These are phyloP conservation scores for Penicillium bialowiezense DNA, from an alignment of 495 filamentous ascomycete genomes.

Conservation along the genomic window DNA sequence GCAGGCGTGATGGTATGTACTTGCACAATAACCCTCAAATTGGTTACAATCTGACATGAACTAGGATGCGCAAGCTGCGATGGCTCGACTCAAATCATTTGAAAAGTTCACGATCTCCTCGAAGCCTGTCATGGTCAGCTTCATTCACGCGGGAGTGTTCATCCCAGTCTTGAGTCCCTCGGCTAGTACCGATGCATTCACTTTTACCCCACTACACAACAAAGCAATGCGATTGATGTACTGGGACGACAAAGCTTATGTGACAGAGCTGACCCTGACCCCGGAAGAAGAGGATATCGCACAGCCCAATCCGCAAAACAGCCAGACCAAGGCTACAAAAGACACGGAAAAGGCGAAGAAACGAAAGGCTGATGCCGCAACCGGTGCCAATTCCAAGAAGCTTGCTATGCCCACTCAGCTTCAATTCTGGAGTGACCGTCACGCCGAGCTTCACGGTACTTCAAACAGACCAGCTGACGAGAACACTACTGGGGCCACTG, in stretches of 20 bases:
- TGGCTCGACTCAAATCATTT: slow-evolving; percentile 69
- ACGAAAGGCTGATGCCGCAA: slow-evolving; percentile 55
- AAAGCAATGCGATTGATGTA: slow-evolving; percentile 69
- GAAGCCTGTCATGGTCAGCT: slow-evolving; percentile 68
- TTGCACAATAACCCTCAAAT: not conserved
- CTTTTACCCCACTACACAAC: slow-evolving; percentile 72
- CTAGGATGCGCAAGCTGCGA: slow-evolving; percentile 74
- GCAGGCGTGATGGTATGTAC: slow-evolving; percentile 53
- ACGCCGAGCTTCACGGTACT: slow-evolving; percentile 75
- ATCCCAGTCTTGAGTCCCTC: slow-evolving; percentile 65
- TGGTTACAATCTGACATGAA: not conserved
- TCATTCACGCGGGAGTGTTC: slow-evolving; percentile 86
- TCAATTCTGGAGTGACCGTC: slow-evolving; percentile 85
- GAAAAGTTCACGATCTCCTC: slow-evolving; percentile 86
- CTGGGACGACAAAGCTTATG: slow-evolving; percentile 80
- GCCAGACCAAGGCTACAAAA: slow-evolving; percentile 36
- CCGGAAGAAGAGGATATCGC: slow-evolving; percentile 37
- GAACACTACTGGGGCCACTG: slow-evolving; percentile 23
- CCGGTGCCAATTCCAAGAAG: slow-evolving; percentile 45
- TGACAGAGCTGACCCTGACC: slow-evolving; percentile 62
- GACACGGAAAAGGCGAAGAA: slow-evolving; percentile 68
- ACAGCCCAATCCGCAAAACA: slow-evolving; percentile 36
- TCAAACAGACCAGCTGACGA: too few species aligned
- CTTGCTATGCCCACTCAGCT: slow-evolving; percentile 62
- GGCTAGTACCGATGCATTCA: slow-evolving; percentile 56